Base-by-base conservation (phyloP, 768 basidiomycete genomes). In the Neoboletus brunneissimus region DNA sequence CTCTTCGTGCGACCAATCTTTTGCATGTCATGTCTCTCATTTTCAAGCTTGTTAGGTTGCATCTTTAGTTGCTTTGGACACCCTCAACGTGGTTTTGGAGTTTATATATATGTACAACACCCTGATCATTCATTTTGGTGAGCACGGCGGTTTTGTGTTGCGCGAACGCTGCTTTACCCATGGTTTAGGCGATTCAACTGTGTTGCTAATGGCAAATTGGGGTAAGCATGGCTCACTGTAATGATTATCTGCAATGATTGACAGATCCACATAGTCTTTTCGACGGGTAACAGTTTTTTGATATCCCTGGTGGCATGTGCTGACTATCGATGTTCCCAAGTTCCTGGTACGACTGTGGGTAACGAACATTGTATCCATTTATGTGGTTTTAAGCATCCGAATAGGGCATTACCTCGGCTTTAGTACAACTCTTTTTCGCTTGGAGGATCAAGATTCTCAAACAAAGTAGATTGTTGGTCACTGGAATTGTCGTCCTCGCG, bases 381-480 rank as follows among this genome's bases (percentile, higher is more conserved):
- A 5, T 42, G 22, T 43, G 25, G 4, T 32, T 44, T 44, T 60
- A 9, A 62, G 11, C 31, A 10, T 23, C 8, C 6, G n/a, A 20
- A 50, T 41, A 69, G 67, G 68, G 69, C 12, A 18, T 70, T 27
- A 58, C 70, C 6, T 63, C 68, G 15, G 56, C 68, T 48, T 51
- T 64, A 31, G 67, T 69, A 12, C 67, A 69, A 16, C 34, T 70
- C 29, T 69, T 69, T 48, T 70, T 69, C 47, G 69, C 67, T 15
- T 68, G 68, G 66, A 61, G 67, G 51, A 64, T 69, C 41, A 51
- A 51, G 20, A 40, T 70, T 42, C 54, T 69, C 40, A 61, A 53
- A 16, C 55, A 58, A 25, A 60, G 29, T 38, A 48, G 37, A 32
- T 34, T 59, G 27, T 20, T 63, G 27, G 32, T 69, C 31, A 16